Base-by-base conservation (phyloP, 805 yeast genomes). In the Saccharomyces cerevisiae region DNA sequence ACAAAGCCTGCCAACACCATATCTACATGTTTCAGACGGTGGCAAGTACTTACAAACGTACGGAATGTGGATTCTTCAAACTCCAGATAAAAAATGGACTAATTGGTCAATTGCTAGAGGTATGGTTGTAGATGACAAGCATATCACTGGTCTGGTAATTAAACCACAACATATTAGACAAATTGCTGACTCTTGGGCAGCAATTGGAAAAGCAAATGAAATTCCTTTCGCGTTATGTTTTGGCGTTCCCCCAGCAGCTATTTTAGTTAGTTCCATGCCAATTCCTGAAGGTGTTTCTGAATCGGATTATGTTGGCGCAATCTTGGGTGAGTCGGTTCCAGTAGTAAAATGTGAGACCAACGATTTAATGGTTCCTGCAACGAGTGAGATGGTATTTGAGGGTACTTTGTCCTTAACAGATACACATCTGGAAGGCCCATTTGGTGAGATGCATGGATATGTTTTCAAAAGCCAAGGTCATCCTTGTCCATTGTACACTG, bases 391-490 rank as follows among this genome's bases (percentile, higher is more conserved):
- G 24, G 67, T 66, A 14, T 52, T 66, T 26, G 69, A 66, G 51
- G 69, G 69, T 9, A 57, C 60, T 26, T 53, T 66, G 27, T 50
- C 61, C 26, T 47, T 63, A 26, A 55, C 59, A 29, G 51, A 59
- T 13, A 30, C 55, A 36, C 55, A 48, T 21, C 49, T 52, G 2
- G 70, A 66, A 49, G 70, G 69, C 30, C 70, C 69, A n/a, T 65
- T 66, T 55, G 69, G 70, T 26, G 70, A 66, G 32, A 63, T 64
- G 68, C 69, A 64, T 51, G 69, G 69, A n/a, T 66, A 66, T 51
- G 58, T 56, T 14, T 65, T 65, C 46, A 56, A 52, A 10, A 64
- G 62, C 9, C 55, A 58, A 13, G 58, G 55, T n/a, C 66, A 62
- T 51, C 61, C 61, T n/a, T 62, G 66, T 53, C 70, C 70, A 27